Evolutionary conservation across 2,329 filamentous ascomycete genomes (phyloP).

Genomic region (Didymella pomorum): DNA sequence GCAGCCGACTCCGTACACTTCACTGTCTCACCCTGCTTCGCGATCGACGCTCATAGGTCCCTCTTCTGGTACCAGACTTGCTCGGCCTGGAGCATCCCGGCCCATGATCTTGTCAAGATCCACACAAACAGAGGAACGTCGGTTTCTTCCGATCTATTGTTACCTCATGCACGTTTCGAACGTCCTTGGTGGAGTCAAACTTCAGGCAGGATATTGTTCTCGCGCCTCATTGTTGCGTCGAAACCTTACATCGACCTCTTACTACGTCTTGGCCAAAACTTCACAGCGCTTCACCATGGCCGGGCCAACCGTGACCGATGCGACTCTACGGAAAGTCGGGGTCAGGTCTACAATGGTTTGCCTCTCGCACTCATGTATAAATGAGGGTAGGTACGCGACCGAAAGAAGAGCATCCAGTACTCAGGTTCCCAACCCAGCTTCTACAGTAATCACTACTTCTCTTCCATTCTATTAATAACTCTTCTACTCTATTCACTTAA

Average conservation of each 20-base stretch:
- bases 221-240: conserved; percentile 25
- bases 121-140: conserved; percentile 30
- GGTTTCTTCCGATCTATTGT: conserved; percentile 28
- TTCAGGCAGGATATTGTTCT: conserved; percentile 23
- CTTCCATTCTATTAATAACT: conserved; percentile 39
- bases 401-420: conserved; percentile 42
- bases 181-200: conserved; percentile 13
- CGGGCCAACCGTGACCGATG: conserved; percentile 22
- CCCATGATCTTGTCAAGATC: conserved; percentile 19
- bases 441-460: conserved; percentile 47
- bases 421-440: conserved; percentile 46
- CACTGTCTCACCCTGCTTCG: conserved; percentile 24
- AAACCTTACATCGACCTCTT: conserved; percentile 28
- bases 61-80: conserved; percentile 11
- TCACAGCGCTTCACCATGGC: conserved; percentile 27
- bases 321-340: conserved; percentile 9
- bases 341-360: conserved; percentile 1
- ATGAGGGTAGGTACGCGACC: conserved; percentile 27
- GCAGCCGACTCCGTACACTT: conserved; percentile 16
- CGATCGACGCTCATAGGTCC: conserved; percentile 17
- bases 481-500: conserved; percentile 34
- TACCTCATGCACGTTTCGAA: conserved; percentile 40
- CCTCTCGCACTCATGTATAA: conserved; percentile 37
- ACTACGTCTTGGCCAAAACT: conserved; percentile 46
- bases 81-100: conserved; percentile 13